Evolutionary conservation across 306 rosid genomes (phyloP).

Genomic region (Begonia peltatifolia): DNA sequence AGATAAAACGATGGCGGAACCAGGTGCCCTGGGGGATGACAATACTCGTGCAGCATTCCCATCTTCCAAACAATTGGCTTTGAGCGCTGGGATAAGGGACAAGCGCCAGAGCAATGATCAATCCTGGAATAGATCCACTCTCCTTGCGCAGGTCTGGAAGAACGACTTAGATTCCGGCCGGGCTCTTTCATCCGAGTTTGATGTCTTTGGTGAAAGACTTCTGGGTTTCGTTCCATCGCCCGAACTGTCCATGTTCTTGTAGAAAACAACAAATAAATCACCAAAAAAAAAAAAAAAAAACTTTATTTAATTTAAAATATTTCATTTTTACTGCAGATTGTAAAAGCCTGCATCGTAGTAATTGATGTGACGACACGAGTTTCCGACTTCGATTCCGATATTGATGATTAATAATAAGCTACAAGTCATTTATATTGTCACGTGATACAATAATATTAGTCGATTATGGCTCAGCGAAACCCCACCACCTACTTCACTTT

Average conservation of each 20-base stretch:
- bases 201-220: conserved; percentile 56
- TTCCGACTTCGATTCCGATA: no score
- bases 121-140: conserved; percentile 10
- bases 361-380: no score
- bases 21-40: conserved; percentile 35
- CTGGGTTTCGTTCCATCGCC: conserved; percentile 47
- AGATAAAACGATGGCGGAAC: conserved; percentile 40
- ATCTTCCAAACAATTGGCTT: conserved; percentile 26
- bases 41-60: conserved; percentile 26
- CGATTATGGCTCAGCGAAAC: no score
- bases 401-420: no score
- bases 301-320: no score
- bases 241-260: conserved; percentile 42
- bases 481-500: no score
- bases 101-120: conserved; percentile 22
- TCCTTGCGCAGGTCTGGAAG: conserved; percentile 81
- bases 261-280: neutral
- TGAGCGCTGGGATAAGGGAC: conserved; percentile 25
- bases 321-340: no score
- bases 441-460: no score
- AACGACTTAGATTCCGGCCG: conserved; percentile 64
- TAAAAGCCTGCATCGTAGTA: no score
- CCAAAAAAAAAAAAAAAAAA: no score
- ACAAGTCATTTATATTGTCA: no score
- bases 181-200: conserved; percentile 39